phyloP scores from a whole-genome alignment of 176 grass and related monocot genomes.

The Zoysia japonica region DNA sequence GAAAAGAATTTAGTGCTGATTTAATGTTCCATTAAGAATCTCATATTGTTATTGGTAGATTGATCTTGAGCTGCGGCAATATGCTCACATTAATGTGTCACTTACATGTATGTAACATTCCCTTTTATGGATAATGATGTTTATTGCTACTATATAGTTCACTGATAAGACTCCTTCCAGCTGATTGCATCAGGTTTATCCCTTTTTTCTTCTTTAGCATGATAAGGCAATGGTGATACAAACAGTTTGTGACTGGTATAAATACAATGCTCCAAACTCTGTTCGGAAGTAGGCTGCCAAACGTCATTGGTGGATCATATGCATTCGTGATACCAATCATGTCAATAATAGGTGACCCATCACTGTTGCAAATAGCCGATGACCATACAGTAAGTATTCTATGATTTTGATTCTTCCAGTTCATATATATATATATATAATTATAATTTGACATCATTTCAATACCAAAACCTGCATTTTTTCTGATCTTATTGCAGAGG shows the following conservation, averaged over 20 bases:
- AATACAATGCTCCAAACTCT: conserved; percentile 84
- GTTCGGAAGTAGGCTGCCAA: conserved; percentile 77
- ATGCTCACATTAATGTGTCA: neutral
- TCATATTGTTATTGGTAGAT: neutral
- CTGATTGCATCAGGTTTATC: conserved; percentile 21
- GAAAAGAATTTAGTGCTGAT: neutral
- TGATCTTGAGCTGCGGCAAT: neutral
- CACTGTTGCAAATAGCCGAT: conserved; percentile 58
- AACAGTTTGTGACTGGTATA: conserved; percentile 79
- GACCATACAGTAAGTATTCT: conserved; percentile 52
- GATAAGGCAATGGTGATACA: conserved; percentile 82
- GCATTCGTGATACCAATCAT: conserved; percentile 71
- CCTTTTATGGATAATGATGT: conserved; percentile 8
- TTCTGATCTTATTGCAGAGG: conserved; percentile 47
- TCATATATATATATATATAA: neutral
- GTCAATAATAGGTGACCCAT: conserved; percentile 69
- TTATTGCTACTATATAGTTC: neutral
- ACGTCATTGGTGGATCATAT: conserved; percentile 70
- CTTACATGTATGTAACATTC: neutral
- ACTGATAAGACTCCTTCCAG: neutral
- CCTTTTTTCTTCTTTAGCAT: conserved; percentile 43
- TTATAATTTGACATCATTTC: neutral
- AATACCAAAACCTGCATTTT: conserved; percentile 1
- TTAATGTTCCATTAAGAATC: neutral
- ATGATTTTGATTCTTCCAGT: neutral